Evolutionary conservation across 2,329 filamentous ascomycete species (phyloP), one percentile per base, ranked within the genome.

Genomic region (Xylaria arbuscula): DNA sequence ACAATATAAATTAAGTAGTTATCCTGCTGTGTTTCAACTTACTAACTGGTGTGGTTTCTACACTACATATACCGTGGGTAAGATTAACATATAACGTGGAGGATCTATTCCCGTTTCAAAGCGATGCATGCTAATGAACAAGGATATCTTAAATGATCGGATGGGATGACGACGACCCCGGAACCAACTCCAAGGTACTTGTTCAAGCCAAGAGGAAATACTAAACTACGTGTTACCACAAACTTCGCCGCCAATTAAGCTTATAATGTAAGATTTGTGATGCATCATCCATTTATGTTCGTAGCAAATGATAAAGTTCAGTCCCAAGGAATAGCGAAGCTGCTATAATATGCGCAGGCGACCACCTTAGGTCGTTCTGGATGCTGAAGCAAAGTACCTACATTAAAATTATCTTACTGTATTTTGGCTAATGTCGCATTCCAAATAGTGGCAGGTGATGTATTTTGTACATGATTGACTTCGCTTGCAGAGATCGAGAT

Each of bases 371-470:
- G 51, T 40, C 8, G 6, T 40, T 56, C 38, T 1, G 15, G 2
- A 19, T 17, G 28, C n/a, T 45, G 15, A 17, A 45, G 40, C 15
- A 45, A 17, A 17, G 40, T 7, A 45, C 28, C 28, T 34, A 17
- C 9, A 17, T 38, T 36, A 15, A 17, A 32, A 34, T 32, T 36
- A 48, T 47, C n/a, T 55, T 55, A 66, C 32, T 50, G 19, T 47
- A 19, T 48, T 38, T 48, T 50, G 10, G 17, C 24, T 17, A 58
- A 5, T 13, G 10, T 19, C 6, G 8, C 19, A 66, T 66, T 62
- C 50, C 51, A 66, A 66, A 66, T 62, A 66, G 17, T 42, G 45
- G 58, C 36, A 15, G 10, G n/a, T n/a, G 51, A 36, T 5, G 28
- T 28, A 28, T 28, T 28, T 2, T 5, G 5, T 28, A 57, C 50